phyloP scores from a whole-genome alignment of 768 basidiomycete genomes.

The Zangia roseola region DNA sequence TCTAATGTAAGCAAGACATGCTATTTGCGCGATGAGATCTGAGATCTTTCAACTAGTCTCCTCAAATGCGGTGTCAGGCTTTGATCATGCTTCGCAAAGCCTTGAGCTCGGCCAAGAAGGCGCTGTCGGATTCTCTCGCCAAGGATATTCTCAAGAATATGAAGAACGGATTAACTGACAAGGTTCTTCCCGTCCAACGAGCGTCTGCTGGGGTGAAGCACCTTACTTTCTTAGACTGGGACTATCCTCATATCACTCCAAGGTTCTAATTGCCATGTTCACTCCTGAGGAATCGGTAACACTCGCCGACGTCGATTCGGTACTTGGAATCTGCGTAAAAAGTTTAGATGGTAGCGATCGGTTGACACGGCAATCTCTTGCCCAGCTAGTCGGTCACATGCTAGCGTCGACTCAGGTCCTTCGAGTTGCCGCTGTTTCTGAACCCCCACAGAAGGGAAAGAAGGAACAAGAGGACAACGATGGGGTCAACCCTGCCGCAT shows the following conservation, averaged over 20 bases:
- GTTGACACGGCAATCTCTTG: conserved; percentile 73
- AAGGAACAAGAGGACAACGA: conserved; percentile 65
- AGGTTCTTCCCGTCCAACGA: conserved; percentile 81
- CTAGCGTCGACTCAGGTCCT: conserved; percentile 82
- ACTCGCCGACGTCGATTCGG: conserved; percentile 71
- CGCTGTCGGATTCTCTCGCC: conserved; percentile 71
- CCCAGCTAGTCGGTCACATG: conserved; percentile 79
- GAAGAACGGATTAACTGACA: conserved; percentile 73
- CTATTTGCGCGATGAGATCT: conserved; percentile 2
- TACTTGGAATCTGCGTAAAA: conserved; percentile 66
- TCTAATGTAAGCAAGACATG: conserved; percentile 56
- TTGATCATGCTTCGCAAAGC: conserved; percentile 76
- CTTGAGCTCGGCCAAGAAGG: conserved; percentile 76
- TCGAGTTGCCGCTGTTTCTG: conserved; percentile 44
- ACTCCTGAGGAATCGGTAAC: conserved; percentile 54
- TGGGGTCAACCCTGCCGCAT: conserved; percentile 42
- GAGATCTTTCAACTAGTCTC: conserved; percentile 46
- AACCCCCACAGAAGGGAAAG: conserved; percentile 55
- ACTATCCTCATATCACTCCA: conserved; percentile 15
- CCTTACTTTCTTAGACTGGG: conserved; percentile 1
- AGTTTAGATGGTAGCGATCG: conserved; percentile 83
- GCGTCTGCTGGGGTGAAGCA: conserved; percentile 69
- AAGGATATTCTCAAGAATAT: conserved; percentile 88
- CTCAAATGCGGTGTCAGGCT: conserved; percentile 81
- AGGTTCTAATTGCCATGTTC: conserved; percentile 61